A percentile compares a stretch with the other conserved stretches of the same genome.
These are phyloP conservation scores for Sclerotiophoma versabilis DNA, from an alignment of 2,329 filamentous ascomycete genomes.

Conservation along the genomic window DNA sequence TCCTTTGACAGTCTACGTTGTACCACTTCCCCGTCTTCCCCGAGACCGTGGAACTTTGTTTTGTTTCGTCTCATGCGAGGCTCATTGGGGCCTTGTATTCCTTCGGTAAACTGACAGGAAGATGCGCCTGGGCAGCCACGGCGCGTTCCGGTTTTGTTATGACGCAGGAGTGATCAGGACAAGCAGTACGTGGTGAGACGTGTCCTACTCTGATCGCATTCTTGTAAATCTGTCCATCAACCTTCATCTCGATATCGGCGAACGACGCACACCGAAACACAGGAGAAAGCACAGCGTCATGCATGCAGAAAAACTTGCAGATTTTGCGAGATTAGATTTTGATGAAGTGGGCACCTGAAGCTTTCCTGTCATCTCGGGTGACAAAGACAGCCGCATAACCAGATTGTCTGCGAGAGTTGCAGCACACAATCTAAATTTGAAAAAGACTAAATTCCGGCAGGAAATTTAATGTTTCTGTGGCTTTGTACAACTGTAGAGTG, in stretches of 20 bases:
- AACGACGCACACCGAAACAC: neutral
- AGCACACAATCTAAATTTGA: too few species aligned
- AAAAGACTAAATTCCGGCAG: too few species aligned
- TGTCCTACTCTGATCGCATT: neutral
- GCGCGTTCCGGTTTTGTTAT: constrained; percentile 1
- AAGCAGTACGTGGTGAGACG: neutral
- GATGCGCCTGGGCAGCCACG: constrained; percentile 7
- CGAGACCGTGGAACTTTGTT: constrained; percentile 7
- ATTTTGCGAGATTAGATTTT: neutral
- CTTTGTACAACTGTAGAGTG: too few species aligned
- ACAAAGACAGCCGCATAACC: too few species aligned
- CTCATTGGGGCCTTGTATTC: constrained; percentile 5
- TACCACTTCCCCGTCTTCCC: constrained; percentile 13
- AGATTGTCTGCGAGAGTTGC: too few species aligned
- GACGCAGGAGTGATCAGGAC: constrained; percentile 1
- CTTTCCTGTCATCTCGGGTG: too few species aligned
- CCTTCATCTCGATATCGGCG: neutral
- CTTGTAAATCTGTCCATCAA: neutral
- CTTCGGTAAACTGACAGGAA: constrained; percentile 1
- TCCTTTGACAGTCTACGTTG: constrained; percentile 4
- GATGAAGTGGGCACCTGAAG: neutral
- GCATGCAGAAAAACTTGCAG: neutral
- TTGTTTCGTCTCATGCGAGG: constrained; percentile 19
- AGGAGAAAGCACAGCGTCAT: neutral
- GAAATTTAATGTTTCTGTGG: too few species aligned